These are phyloP conservation scores for Phyllosticta citriasiana DNA, from an alignment of 2,329 filamentous ascomycete genomes.

Conservation along the genomic window DNA sequence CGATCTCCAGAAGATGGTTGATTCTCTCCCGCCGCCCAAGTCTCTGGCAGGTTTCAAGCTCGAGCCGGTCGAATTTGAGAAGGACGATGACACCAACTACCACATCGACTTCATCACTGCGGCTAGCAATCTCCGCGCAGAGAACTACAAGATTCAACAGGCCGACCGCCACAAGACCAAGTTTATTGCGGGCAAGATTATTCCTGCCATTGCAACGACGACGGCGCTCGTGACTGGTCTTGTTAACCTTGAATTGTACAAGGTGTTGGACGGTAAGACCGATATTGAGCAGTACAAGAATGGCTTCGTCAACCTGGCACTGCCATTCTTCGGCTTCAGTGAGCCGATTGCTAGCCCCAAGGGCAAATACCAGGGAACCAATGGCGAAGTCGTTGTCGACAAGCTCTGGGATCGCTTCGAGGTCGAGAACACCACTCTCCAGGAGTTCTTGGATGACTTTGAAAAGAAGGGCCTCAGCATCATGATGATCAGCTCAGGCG, in stretches of 20 bases:
- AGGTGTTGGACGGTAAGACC: conserved; percentile 91
- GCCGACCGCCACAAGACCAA: conserved; percentile 97
- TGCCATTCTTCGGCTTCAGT: conserved; percentile 97
- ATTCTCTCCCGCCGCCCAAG: conserved; percentile 66
- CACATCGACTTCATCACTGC: conserved; percentile 99
- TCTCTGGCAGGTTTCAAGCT: conserved; percentile 81
- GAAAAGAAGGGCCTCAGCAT: conserved; percentile 70
- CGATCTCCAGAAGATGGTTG: conserved; percentile 64
- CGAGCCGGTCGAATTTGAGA: conserved; percentile 90
- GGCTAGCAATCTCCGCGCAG: conserved; percentile 87
- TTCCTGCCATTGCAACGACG: conserved; percentile 94
- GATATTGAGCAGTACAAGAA: conserved; percentile 99
- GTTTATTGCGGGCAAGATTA: conserved; percentile 99
- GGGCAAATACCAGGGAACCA: conserved; percentile 72
- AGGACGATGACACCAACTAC: conserved; percentile 95
- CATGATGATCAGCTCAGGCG: conserved; percentile 93
- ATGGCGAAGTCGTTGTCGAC: conserved; percentile 73
- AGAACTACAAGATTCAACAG: conserved; percentile 93
- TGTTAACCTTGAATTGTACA: conserved; percentile 87
- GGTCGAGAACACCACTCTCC: conserved; percentile 72
- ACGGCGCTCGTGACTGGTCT: conserved; percentile 92
- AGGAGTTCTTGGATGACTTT: conserved; percentile 76
- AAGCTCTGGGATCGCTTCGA: conserved; percentile 98
- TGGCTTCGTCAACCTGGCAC: conserved; percentile 88
- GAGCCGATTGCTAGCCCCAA: conserved; percentile 93